These are phyloP conservation scores for Phytopythium helicoides DNA, from an alignment of 352 stramenopile species.

Conservation along the genomic window DNA sequence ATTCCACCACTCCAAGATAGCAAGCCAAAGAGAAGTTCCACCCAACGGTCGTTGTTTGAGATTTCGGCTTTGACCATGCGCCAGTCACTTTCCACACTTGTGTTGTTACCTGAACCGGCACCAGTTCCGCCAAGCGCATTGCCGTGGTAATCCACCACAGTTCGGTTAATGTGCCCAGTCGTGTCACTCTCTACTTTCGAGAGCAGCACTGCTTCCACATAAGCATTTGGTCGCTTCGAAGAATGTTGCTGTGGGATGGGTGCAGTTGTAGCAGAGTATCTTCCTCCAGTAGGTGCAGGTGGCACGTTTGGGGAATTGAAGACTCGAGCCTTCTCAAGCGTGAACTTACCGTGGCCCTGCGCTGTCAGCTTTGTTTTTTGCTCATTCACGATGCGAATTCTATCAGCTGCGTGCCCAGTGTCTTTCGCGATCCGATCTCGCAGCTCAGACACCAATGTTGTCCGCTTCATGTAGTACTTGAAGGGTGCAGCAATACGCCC, in stretches of 20 bases:
- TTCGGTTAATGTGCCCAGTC: conserved; percentile 43
- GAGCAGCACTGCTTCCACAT: conserved; percentile 57
- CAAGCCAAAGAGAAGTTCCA: conserved; percentile 47
- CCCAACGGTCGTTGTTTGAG: conserved; percentile 37
- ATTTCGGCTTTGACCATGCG: conserved; percentile 66
- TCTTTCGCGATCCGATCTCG: conserved; percentile 65
- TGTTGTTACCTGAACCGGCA: conserved; percentile 35
- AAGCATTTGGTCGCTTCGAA: conserved; percentile 31
- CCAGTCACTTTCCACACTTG: conserved; percentile 58
- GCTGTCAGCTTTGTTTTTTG: conserved; percentile 71
- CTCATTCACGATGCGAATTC: conserved; percentile 65
- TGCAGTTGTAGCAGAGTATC: conserved; percentile 19
- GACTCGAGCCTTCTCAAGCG: conserved; percentile 61
- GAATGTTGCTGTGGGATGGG: conserved; percentile 15
- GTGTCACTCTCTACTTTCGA: conserved; percentile 69
- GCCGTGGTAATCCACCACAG: conserved; percentile 38
- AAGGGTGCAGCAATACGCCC: conserved; percentile 57
- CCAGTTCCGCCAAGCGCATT: conserved; percentile 11
- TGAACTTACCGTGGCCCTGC: conserved; percentile 64
- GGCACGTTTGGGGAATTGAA: conserved; percentile 19
- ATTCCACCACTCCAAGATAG: conserved; percentile 44
- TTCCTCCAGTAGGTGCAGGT: conserved; percentile 15
- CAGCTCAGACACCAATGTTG: conserved; percentile 57
- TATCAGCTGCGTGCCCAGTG: conserved; percentile 56
- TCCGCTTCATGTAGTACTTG: conserved; percentile 53